These are phyloP conservation scores for Saturnispora gosingensis DNA, from an alignment of 805 yeast species.

Conservation along the genomic window DNA sequence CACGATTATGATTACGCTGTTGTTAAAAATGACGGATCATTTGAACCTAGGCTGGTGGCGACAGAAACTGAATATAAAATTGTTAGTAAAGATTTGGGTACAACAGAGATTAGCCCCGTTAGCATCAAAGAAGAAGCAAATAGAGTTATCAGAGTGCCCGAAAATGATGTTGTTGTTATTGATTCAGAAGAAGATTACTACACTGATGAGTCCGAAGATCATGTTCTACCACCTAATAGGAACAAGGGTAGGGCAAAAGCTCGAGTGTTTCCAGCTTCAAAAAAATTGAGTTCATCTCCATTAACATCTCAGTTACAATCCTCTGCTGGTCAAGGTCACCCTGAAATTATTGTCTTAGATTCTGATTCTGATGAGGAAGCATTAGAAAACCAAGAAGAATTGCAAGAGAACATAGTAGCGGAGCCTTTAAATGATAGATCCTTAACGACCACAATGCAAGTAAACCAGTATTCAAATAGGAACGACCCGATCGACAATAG, in stretches of 20 bases:
- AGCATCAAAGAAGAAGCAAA: conserved; percentile 9
- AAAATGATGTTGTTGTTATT: conserved; percentile 3
- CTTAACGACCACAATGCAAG: not conserved
- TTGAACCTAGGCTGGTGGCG: conserved; percentile 36
- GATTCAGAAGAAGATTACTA: conserved; percentile 6
- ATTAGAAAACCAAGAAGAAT: not conserved
- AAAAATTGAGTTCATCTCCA: not conserved
- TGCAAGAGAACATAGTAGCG: not conserved
- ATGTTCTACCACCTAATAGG: not conserved
- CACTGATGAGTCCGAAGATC: not conserved
- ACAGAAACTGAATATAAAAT: conserved; percentile 6
- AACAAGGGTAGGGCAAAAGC: not conserved
- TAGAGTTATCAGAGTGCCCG: conserved; percentile 7
- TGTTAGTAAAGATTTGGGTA: conserved; percentile 1
- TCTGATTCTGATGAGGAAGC: conserved; percentile 1
- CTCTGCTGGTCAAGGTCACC: not conserved
- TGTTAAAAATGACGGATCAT: conserved; percentile 62
- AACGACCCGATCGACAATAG: not conserved
- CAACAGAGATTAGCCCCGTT: not conserved
- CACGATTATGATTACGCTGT: conserved; percentile 57
- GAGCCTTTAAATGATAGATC: not conserved
- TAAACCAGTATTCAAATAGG: not conserved
- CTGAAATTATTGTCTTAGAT: conserved; percentile 2
- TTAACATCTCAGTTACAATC: not conserved
- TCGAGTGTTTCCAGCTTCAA: not conserved